Evolutionary conservation across 768 basidiomycete genomes (phyloP).

Genomic region (Naganishia onofrii): DNA sequence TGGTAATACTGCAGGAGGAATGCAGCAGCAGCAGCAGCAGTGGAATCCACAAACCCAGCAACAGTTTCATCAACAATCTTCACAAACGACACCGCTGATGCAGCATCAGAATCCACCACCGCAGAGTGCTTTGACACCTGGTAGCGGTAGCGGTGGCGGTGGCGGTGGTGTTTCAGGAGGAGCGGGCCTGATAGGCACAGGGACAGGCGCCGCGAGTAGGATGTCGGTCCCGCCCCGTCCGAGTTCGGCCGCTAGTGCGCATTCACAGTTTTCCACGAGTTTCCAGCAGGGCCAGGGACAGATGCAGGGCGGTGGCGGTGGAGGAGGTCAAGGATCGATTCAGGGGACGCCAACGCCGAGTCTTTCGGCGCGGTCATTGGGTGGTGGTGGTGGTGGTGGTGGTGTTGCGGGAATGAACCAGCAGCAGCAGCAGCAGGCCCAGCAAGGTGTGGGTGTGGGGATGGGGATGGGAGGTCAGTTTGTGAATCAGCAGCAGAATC

Average conservation of each 20-base stretch:
- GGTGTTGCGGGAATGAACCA: neutral
- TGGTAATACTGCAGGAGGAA: neutral
- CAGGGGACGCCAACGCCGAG: constrained; percentile 3
- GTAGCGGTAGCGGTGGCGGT: no score
- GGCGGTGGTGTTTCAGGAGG: no score
- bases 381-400: neutral
- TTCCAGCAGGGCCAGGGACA: no score
- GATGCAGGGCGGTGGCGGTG: no score
- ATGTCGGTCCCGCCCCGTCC: neutral
- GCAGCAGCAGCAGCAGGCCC: neutral
- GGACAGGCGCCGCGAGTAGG: no score
- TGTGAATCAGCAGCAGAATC: neutral
- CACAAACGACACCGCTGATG: neutral
- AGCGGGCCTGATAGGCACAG: no score
- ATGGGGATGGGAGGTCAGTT: neutral
- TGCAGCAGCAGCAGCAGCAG: neutral
- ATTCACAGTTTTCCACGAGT: neutral
- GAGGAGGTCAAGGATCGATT: neutral
- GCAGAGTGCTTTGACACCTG: constrained; percentile 1
- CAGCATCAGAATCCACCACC: neutral
- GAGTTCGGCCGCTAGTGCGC: constrained; percentile 7
- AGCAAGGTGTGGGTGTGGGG: no score
- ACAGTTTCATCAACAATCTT: neutral
- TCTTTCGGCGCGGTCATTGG: neutral
- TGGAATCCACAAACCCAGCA: neutral